Evolutionary conservation across 805 yeast species (phyloP).

Genomic region (Myxozyma neglecta): DNA sequence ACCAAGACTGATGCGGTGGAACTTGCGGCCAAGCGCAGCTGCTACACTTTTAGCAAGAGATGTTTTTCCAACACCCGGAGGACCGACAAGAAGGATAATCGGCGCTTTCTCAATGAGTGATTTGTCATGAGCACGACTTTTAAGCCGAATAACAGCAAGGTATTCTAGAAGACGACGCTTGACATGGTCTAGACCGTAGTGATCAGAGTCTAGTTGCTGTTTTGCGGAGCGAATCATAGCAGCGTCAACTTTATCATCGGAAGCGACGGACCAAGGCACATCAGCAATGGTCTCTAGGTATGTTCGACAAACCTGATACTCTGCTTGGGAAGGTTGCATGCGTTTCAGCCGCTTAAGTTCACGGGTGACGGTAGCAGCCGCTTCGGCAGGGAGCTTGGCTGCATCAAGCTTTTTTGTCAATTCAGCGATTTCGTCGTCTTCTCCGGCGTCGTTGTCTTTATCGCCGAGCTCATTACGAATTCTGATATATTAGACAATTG

Average conservation of each 20-base stretch:
- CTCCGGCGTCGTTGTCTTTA: constrained; percentile 36
- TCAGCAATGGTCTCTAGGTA: constrained; percentile 45
- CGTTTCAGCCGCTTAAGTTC: constrained; percentile 43
- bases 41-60: constrained; percentile 83
- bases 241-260: constrained; percentile 34
- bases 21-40: constrained; percentile 64
- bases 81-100: constrained; percentile 78
- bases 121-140: constrained; percentile 33
- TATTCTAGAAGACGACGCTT: constrained; percentile 77
- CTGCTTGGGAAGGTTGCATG: constrained; percentile 46
- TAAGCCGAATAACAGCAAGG: constrained; percentile 70
- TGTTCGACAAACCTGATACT: constrained; percentile 45
- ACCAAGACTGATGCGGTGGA: constrained; percentile 80
- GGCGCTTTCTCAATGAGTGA: constrained; percentile 51
- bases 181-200: constrained; percentile 71
- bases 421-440: constrained; percentile 41
- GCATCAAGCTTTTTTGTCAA: constrained; percentile 36
- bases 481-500: not conserved
- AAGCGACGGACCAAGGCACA: constrained; percentile 42
- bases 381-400: constrained; percentile 30
- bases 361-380: constrained; percentile 41
- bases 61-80: constrained; percentile 94
- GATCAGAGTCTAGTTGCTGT: constrained; percentile 67
- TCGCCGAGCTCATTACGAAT: constrained; percentile 35
- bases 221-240: constrained; percentile 54